Conservation (phyloP, 805 yeast species). For the Blastobotrys attinorum region DNA sequence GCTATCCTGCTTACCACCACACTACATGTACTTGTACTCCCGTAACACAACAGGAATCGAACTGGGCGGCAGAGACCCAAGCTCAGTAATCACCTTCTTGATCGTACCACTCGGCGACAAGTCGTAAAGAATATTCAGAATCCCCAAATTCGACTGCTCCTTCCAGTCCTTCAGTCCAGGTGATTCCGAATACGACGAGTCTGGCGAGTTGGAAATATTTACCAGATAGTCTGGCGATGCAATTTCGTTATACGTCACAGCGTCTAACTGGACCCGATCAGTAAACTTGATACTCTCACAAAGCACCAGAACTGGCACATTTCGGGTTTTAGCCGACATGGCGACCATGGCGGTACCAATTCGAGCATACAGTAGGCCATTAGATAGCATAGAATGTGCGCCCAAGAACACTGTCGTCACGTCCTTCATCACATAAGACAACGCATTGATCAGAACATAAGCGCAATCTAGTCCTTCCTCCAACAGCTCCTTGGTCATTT, state of each 20-base stretch:
- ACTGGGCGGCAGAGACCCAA: slow-evolving; percentile 95
- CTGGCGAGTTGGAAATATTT: slow-evolving; percentile 23
- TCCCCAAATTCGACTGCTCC: slow-evolving; percentile 39
- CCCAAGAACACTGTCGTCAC: slow-evolving; percentile 90
- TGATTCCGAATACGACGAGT: slow-evolving; percentile 16
- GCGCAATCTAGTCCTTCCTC: slow-evolving; percentile 60
- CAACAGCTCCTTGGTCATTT: slow-evolving; percentile 57
- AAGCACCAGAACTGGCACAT: slow-evolving; percentile 90
- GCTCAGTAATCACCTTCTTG: slow-evolving; percentile 90
- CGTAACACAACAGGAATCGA: slow-evolving; percentile 94
- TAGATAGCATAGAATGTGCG: slow-evolving; percentile 94
- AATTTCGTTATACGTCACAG: slow-evolving; percentile 89
- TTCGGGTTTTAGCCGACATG: slow-evolving; percentile 78
- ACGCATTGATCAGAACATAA: slow-evolving; percentile 70
- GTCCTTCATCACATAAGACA: slow-evolving; percentile 73
- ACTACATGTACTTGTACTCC: slow-evolving; percentile 79
- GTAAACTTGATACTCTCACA: slow-evolving; percentile 93
- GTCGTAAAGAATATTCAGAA: slow-evolving; percentile 84
- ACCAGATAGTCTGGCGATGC: slow-evolving; percentile 27
- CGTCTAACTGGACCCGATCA: slow-evolving; percentile 90
- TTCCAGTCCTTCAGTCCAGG: slow-evolving; percentile 17
- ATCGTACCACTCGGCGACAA: slow-evolving; percentile 90
- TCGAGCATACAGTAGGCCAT: slow-evolving; percentile 86
- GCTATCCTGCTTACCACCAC: too few relatives aligned
- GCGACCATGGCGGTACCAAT: slow-evolving; percentile 94